Evolutionary conservation across 2,329 filamentous ascomycete species (phyloP).

Genomic region (Elsinoe ampelina): DNA sequence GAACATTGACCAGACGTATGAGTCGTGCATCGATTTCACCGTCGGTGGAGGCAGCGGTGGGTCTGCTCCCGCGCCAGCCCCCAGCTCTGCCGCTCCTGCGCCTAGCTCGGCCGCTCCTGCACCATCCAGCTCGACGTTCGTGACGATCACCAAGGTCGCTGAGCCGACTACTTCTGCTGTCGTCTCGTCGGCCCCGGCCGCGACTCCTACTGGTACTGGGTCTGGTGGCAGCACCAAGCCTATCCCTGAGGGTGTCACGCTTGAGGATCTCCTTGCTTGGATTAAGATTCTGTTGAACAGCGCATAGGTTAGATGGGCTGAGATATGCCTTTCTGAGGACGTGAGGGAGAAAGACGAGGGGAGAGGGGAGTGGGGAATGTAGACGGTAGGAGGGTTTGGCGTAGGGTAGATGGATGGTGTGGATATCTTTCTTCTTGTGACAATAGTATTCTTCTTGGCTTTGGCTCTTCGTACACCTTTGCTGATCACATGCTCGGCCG

Average conservation of each 20-base stretch:
- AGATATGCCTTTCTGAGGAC: too few species aligned
- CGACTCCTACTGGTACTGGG: not conserved
- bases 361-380: too few species aligned
- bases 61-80: not conserved
- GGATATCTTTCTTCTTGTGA: too few species aligned
- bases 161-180: not conserved
- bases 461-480: too few species aligned
- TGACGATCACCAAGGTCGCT: not conserved
- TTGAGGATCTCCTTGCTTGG: slow-evolving; percentile 20
- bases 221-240: slow-evolving; percentile 15
- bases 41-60: slow-evolving; percentile 26
- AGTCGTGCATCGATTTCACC: slow-evolving; percentile 53
- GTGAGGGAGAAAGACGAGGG: too few species aligned
- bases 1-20: slow-evolving; percentile 51
- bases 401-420: too few species aligned
- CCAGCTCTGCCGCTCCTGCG: slow-evolving; percentile 10
- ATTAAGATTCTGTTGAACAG: slow-evolving; percentile 12
- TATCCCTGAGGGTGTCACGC: slow-evolving; percentile 17
- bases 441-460: too few species aligned
- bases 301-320: too few species aligned
- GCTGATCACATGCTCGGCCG: too few species aligned
- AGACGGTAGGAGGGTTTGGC: too few species aligned
- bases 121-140: not conserved
- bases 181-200: not conserved
- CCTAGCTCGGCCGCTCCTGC: not conserved